phyloP scores from a whole-genome alignment of 2,329 filamentous ascomycete species.

The Verticillium dahliae region DNA sequence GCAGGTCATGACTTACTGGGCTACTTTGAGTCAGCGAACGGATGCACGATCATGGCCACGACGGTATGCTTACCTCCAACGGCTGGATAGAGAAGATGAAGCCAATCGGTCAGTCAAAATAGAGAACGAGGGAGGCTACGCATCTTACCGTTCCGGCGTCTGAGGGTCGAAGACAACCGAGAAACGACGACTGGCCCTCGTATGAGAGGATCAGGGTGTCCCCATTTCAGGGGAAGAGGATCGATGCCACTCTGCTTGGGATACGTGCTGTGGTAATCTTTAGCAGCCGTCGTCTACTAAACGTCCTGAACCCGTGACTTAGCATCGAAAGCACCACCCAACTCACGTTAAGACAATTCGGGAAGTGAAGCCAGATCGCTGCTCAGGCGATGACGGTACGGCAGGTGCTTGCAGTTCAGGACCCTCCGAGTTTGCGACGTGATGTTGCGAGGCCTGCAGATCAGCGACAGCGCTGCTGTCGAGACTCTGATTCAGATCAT shows the following conservation, averaged over 20 bases:
- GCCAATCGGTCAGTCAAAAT: conserved; percentile 11
- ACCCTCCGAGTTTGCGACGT: background rate
- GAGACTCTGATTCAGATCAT: background rate
- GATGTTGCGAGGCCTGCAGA: background rate
- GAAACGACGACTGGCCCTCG: conserved; percentile 88
- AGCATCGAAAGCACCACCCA: no score
- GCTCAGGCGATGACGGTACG: conserved; percentile 19
- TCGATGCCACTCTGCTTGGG: conserved; percentile 92
- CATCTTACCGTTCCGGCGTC: conserved; percentile 68
- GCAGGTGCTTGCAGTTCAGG: conserved; percentile 15
- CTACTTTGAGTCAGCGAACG: conserved; percentile 21
- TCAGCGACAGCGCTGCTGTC: background rate
- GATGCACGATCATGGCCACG: background rate
- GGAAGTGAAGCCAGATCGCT: conserved; percentile 42
- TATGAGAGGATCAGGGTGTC: conserved; percentile 63
- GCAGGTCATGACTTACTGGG: conserved; percentile 22
- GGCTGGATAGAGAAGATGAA: conserved; percentile 26
- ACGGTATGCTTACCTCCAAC: conserved; percentile 44
- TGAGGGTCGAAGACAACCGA: conserved; percentile 66
- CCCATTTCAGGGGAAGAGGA: conserved; percentile 85
- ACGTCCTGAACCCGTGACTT: no score
- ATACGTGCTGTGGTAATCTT: conserved; percentile 56
- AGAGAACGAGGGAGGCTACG: conserved; percentile 1
- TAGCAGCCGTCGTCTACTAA: conserved; percentile 2
- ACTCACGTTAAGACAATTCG: conserved; percentile 49